These are phyloP conservation scores for Shiraia sp. DNA, from an alignment of 2,329 filamentous ascomycete genomes.

Conservation along the genomic window DNA sequence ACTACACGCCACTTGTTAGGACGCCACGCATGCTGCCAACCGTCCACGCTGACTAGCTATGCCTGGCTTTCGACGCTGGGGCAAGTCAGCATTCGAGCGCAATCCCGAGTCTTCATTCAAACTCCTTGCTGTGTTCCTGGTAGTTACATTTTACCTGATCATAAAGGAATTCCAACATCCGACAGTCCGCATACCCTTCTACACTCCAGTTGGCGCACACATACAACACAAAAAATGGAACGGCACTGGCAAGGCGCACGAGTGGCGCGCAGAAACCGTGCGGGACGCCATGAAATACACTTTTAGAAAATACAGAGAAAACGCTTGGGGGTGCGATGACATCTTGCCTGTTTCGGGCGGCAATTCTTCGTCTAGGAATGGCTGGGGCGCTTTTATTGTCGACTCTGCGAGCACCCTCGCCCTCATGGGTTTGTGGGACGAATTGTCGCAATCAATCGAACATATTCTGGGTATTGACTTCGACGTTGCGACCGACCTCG, in stretches of 20 bases:
- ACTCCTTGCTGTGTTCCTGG: slow-evolving; percentile 44
- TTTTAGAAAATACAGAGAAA: slow-evolving; percentile 45
- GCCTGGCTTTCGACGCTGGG: slow-evolving; percentile 43
- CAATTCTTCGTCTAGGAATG: slow-evolving; percentile 41
- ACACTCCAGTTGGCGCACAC: slow-evolving; percentile 23
- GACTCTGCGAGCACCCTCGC: slow-evolving; percentile 47
- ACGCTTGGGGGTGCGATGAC: slow-evolving; percentile 48
- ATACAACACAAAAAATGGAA: slow-evolving; percentile 43
- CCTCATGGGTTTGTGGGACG: slow-evolving; percentile 49
- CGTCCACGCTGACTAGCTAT: slow-evolving; percentile 21
- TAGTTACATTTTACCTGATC: slow-evolving; percentile 47
- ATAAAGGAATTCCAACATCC: slow-evolving; percentile 43
- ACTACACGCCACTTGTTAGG: slow-evolving; percentile 18
- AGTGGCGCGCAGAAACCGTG: slow-evolving; percentile 38
- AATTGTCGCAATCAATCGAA: slow-evolving; percentile 45
- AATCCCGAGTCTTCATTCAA: slow-evolving; percentile 49
- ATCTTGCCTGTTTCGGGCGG: slow-evolving; percentile 45
- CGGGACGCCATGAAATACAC: slow-evolving; percentile 47
- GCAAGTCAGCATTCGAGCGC: slow-evolving; percentile 43
- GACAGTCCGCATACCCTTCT: slow-evolving; percentile 21
- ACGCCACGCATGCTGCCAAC: slow-evolving; percentile 17
- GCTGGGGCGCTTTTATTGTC: slow-evolving; percentile 50
- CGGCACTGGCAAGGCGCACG: slow-evolving; percentile 40
- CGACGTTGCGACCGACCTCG: slow-evolving; percentile 35
- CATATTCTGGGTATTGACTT: slow-evolving; percentile 47